phyloP scores from a whole-genome alignment of 2,329 filamentous ascomycete genomes.

The Scorias spongiosa region DNA sequence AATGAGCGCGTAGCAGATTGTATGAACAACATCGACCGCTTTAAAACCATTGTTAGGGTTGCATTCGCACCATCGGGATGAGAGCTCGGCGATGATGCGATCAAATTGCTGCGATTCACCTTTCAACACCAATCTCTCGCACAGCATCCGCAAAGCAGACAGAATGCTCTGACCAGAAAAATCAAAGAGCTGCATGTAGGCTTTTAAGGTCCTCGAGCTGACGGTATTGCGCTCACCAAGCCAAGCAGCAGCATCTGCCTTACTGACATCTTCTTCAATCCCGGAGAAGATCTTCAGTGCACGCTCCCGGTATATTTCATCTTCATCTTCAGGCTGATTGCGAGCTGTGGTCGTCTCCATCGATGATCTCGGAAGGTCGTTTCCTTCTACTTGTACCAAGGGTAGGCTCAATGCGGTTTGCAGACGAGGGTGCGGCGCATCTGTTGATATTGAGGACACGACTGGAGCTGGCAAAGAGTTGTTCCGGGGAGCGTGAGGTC shows the following conservation, averaged over 20 bases:
- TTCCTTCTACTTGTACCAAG: slow-evolving; percentile 33
- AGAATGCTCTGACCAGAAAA: slow-evolving; percentile 72
- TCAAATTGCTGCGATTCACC: slow-evolving; percentile 96
- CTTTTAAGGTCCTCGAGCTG: slow-evolving; percentile 42
- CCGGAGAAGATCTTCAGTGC: slow-evolving; percentile 76
- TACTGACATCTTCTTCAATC: slow-evolving; percentile 63
- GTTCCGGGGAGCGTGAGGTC: neutral
- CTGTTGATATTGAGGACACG: neutral
- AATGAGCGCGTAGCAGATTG: slow-evolving; percentile 90
- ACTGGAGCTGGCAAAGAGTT: slow-evolving; percentile 2
- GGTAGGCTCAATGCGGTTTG: slow-evolving; percentile 12
- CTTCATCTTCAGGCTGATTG: slow-evolving; percentile 5
- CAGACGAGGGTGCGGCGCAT: slow-evolving; percentile 4
- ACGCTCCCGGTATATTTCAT: slow-evolving; percentile 55
- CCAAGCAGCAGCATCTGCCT: slow-evolving; percentile 71
- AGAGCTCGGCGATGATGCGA: slow-evolving; percentile 78
- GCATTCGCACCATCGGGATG: slow-evolving; percentile 81
- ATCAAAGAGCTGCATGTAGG: slow-evolving; percentile 88
- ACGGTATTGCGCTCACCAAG: slow-evolving; percentile 55
- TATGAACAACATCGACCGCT: slow-evolving; percentile 83
- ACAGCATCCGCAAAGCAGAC: slow-evolving; percentile 62
- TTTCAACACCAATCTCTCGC: slow-evolving; percentile 64
- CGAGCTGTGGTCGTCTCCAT: slow-evolving; percentile 4
- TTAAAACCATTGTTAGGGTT: slow-evolving; percentile 92
- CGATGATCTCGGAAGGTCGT: slow-evolving; percentile 23